Conservation (phyloP, 2,329 filamentous ascomycete species). For the Nemania sp. region DNA sequence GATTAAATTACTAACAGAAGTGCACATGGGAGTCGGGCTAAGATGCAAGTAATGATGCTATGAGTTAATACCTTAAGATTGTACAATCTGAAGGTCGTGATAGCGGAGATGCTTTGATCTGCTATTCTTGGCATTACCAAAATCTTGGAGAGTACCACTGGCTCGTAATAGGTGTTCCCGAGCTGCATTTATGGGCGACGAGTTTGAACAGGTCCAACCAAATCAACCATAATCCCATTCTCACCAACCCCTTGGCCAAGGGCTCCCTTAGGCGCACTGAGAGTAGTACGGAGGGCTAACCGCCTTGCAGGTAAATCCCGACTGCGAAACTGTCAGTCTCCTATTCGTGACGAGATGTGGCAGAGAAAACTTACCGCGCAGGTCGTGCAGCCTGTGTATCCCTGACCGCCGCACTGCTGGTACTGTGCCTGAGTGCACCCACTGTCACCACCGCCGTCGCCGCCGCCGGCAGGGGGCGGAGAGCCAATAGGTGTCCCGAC, state of each 20-base stretch:
- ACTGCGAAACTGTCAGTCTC: conserved; percentile 29
- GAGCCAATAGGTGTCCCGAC: conserved; percentile 34
- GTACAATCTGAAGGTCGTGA: not conserved
- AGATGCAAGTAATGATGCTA: not conserved
- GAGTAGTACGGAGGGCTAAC: conserved; percentile 47
- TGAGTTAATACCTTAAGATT: not conserved
- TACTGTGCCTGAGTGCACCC: conserved; percentile 43
- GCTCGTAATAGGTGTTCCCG: not conserved
- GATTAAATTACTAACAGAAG: not conserved
- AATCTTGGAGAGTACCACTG: not conserved
- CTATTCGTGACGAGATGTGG: not conserved
- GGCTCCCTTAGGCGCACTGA: conserved; percentile 40
- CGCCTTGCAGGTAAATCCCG: conserved; percentile 43
- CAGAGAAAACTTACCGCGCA: conserved; percentile 42
- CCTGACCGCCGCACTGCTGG: conserved; percentile 48
- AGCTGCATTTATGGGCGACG: not conserved
- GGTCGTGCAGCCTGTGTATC: conserved; percentile 48
- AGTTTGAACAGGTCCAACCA: not conserved
- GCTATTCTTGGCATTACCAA: not conserved
- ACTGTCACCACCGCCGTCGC: conserved; percentile 18
- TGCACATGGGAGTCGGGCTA: not conserved
- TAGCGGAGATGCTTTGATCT: not conserved
- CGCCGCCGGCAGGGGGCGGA: conserved; percentile 7
- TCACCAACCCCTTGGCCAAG: not conserved
- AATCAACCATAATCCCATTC: not conserved